These are phyloP conservation scores for Coemansia sp. DNA, from an alignment of 192 early-diverging fungal genomes.

Conservation along the genomic window DNA sequence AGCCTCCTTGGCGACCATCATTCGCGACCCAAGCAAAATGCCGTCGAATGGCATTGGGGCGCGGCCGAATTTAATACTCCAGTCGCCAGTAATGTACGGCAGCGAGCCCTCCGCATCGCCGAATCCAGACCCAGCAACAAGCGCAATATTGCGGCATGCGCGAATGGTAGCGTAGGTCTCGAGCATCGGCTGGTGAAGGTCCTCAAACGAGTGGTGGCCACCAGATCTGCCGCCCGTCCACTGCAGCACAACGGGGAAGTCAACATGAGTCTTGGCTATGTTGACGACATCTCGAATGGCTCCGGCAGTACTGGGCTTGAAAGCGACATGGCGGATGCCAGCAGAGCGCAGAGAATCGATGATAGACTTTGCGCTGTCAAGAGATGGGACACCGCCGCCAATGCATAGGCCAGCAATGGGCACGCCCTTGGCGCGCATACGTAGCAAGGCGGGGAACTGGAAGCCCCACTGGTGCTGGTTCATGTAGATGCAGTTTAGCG, in stretches of 20 bases:
- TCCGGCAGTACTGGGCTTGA: slow-evolving; percentile 83
- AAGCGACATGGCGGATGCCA: slow-evolving; percentile 78
- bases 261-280: slow-evolving; percentile 82
- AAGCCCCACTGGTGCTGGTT: slow-evolving; percentile 83
- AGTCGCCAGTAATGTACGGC: slow-evolving; percentile 94
- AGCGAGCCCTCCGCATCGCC: slow-evolving; percentile 84
- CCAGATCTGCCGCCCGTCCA: slow-evolving; percentile 99
- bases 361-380: slow-evolving; percentile 85
- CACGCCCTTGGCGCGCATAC: slow-evolving; percentile 80
- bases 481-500: slow-evolving; percentile 89
- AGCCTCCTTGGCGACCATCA: slow-evolving; percentile 93
- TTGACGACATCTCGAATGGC: slow-evolving; percentile 82
- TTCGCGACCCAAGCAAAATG: slow-evolving; percentile 90
- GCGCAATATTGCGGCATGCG: slow-evolving; percentile 74
- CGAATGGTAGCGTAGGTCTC: slow-evolving; percentile 70
- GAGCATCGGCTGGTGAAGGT: slow-evolving; percentile 91
- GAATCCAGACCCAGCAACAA: slow-evolving; percentile 94
- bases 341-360: slow-evolving; percentile 74
- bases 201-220: slow-evolving; percentile 97
- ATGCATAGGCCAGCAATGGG: slow-evolving; percentile 92
- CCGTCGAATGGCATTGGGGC: slow-evolving; percentile 98
- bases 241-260: slow-evolving; percentile 90
- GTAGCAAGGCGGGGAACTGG: slow-evolving; percentile 82
- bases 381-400: slow-evolving; percentile 90
- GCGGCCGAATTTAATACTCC: slow-evolving; percentile 77